phyloP scores from a whole-genome alignment of 306 rosid genomes.

The Ormosia emarginata region DNA sequence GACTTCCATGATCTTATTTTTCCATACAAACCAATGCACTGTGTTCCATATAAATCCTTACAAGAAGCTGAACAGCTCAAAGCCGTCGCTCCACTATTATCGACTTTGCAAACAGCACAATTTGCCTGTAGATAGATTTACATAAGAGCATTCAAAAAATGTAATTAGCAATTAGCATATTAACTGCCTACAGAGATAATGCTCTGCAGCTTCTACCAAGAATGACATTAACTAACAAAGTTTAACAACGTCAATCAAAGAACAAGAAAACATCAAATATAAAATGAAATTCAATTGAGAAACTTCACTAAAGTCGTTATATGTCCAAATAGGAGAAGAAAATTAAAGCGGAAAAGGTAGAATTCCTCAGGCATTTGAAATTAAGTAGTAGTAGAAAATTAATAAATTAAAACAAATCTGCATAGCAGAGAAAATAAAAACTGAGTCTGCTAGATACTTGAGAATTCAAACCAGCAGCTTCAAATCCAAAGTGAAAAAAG shows the following conservation, averaged over 20 bases:
- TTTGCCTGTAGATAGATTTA: constrained; percentile 56
- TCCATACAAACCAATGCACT: constrained; percentile 76
- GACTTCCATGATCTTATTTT: constrained; percentile 96
- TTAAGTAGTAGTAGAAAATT: background rate
- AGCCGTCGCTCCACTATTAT: constrained; percentile 81
- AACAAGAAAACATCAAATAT: background rate
- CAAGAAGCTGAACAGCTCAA: constrained; percentile 84
- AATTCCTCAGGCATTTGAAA: background rate
- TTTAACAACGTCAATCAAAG: background rate
- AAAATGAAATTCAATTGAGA: background rate
- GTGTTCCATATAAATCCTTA: constrained; percentile 92
- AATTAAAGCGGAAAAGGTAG: background rate
- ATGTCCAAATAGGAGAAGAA: background rate
- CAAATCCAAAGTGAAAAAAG: background rate
- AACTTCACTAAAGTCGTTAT: background rate
- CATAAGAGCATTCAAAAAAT: background rate
- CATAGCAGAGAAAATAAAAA: background rate
- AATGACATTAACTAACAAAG: background rate
- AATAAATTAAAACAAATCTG: background rate
- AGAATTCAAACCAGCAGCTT: constrained; percentile 16
- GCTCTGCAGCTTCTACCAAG: constrained; percentile 1
- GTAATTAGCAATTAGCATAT: constrained; percentile 16
- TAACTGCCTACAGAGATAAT: background rate
- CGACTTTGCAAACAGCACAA: constrained; percentile 87
- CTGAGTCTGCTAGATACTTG: background rate